Percentiles rank a stretch among this genome's conserved stretches.
phyloP scores from a whole-genome alignment of 345 rosid genomes.

The Dipteronia dyeriana region DNA sequence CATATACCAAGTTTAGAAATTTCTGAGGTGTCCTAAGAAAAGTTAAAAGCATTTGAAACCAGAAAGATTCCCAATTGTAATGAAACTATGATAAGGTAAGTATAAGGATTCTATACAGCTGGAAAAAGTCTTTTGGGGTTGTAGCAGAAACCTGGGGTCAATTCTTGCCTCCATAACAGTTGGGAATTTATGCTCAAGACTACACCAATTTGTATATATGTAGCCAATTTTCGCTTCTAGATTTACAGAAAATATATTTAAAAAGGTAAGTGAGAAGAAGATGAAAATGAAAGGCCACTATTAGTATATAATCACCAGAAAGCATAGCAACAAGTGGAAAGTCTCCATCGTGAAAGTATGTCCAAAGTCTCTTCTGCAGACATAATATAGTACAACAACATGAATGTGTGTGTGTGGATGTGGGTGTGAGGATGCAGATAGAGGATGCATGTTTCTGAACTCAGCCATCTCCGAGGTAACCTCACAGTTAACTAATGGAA shows the following conservation, averaged over 20 bases:
- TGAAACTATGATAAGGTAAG: background rate
- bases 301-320: background rate
- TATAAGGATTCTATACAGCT: background rate
- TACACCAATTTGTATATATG: background rate
- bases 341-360: background rate
- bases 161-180: background rate
- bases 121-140: background rate
- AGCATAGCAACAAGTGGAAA: background rate
- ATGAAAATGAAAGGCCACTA: background rate
- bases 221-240: background rate
- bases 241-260: background rate
- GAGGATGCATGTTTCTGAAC: background rate
- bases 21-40: background rate
- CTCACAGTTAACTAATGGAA: background rate
- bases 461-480: too few species aligned
- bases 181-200: background rate
- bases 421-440: background rate
- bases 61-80: background rate
- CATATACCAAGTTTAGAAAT: background rate
- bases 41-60: constrained; percentile 5
- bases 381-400: background rate
- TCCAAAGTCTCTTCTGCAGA: background rate
- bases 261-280: background rate
- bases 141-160: background rate
- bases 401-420: background rate